Evolutionary conservation across 2,329 filamentous ascomycete species (phyloP).

Genomic region (Diaporthe citrichinensis): DNA sequence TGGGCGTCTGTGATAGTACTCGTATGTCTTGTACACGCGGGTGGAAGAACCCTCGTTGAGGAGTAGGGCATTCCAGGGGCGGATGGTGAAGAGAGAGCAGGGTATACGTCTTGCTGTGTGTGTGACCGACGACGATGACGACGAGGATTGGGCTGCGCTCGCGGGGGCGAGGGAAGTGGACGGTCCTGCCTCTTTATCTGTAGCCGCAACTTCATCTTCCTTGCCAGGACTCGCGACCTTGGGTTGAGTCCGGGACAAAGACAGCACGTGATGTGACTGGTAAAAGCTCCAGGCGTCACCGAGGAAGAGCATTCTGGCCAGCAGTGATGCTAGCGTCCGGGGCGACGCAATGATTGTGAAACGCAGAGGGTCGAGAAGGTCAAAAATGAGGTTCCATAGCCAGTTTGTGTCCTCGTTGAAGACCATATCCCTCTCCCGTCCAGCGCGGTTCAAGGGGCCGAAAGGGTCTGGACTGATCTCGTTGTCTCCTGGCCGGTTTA

Average conservation of each 20-base stretch:
- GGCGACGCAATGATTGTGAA: conserved; percentile 74
- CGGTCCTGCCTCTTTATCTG: background rate
- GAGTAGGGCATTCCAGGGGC: conserved; percentile 74
- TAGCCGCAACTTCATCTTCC: background rate
- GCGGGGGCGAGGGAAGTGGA: background rate
- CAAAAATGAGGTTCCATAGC: conserved; percentile 71
- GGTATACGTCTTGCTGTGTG: conserved; percentile 43
- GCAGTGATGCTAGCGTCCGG: conserved; percentile 71
- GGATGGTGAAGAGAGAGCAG: conserved; percentile 67
- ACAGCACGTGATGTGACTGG: conserved; percentile 73
- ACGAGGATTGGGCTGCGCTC: background rate
- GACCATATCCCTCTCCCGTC: conserved; percentile 44
- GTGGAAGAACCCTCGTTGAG: conserved; percentile 84
- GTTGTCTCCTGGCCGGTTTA: conserved; percentile 18
- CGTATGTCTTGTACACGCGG: conserved; percentile 78
- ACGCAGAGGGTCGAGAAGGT: conserved; percentile 64
- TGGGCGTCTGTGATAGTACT: conserved; percentile 76
- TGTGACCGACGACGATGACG: background rate
- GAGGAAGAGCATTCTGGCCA: conserved; percentile 69
- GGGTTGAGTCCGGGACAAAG: conserved; percentile 53
- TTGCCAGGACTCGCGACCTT: background rate
- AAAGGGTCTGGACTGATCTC: conserved; percentile 24
- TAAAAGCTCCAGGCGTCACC: conserved; percentile 75
- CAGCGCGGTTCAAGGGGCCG: conserved; percentile 8
- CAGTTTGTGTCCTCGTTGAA: conserved; percentile 54